Evolutionary conservation across 2,329 filamentous ascomycete species (phyloP).

Genomic region (Nannizzia gypsea): DNA sequence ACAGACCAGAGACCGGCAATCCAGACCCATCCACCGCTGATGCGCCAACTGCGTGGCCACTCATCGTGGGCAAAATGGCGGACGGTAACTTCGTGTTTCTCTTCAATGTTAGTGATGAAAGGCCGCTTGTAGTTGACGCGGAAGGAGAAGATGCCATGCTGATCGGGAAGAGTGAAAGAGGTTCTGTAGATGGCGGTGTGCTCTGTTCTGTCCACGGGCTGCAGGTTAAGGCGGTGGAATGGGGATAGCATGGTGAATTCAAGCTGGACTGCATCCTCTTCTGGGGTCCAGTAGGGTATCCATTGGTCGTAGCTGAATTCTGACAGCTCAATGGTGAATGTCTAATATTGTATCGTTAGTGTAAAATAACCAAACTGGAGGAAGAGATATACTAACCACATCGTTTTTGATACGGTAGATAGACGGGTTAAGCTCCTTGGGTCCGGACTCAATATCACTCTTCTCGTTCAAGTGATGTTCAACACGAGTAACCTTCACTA

Average conservation of each 20-base stretch:
- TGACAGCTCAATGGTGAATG: conserved; percentile 77
- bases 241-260: conserved; percentile 98
- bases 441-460: conserved; percentile 43
- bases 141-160: conserved; percentile 99
- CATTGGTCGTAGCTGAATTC: conserved; percentile 69
- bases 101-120: conserved; percentile 77
- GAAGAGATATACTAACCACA: conserved; percentile 54
- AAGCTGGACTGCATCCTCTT: conserved; percentile 68
- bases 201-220: conserved; percentile 44
- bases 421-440: conserved; percentile 55
- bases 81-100: conserved; percentile 90
- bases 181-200: conserved; percentile 63
- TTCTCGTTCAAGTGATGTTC: conserved; percentile 56
- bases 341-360: conserved; percentile 37
- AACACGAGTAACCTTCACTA: conserved; percentile 71
- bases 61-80: conserved; percentile 96
- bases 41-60: conserved; percentile 81
- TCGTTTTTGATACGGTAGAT: conserved; percentile 97
- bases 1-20: conserved; percentile 79
- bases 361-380: background rate
- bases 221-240: conserved; percentile 76
- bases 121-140: conserved; percentile 93
- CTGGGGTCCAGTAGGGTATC: conserved; percentile 58
- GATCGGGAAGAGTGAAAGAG: conserved; percentile 76
- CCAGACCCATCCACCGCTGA: conserved; percentile 89